Base-by-base conservation (phyloP, 306 rosid genomes). In the Trifolium repens region DNA sequence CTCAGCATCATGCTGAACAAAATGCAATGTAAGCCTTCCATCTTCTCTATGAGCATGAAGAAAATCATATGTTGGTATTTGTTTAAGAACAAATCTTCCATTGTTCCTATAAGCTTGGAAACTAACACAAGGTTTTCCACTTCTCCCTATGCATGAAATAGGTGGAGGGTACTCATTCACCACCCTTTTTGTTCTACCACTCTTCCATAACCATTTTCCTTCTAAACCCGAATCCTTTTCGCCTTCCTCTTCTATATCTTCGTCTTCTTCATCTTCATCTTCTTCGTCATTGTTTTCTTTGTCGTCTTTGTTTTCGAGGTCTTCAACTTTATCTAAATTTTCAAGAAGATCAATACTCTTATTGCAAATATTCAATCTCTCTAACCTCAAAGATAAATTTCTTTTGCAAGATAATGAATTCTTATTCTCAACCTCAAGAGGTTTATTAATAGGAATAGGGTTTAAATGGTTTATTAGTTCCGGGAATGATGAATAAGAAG, bases 1-100 rank as follows among this genome's bases (percentile, higher is more conserved):
- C 11, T 66, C 19, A 5, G 76, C 63, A 42, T 86, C 55, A 30
- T 87, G 78, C 10, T 82, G 87, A 86, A 91, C 80, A 71, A 89
- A 85, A 60, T 88, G 86, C 17, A 93, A 84, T 80, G 77, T 91
- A 52, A 93, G 68, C 53, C 97, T 91, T 14, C 98, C 98, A 39
- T 91, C 88, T 79, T 93, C 96, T 66, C 98, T 87, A 74, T 77
- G 81, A 43, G 98, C 97, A 81, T 83, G 98, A 26, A 93, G 57
- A 44, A 93, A 78, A 79, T 93, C 97, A 57, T 78, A 90, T 7
- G 74, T 81, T 0, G 88, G 97, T 60, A 78, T 73, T 77, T 88
- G 88, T 54, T 77, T 88, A 67, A 93, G 88, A 27, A 93, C 85
- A 81, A 93, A 89, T 83, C 96, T 91, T 7, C 92, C 98, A 74